These are phyloP conservation scores for Corylus avellana DNA, from an alignment of 306 rosid genomes.

Conservation along the genomic window DNA sequence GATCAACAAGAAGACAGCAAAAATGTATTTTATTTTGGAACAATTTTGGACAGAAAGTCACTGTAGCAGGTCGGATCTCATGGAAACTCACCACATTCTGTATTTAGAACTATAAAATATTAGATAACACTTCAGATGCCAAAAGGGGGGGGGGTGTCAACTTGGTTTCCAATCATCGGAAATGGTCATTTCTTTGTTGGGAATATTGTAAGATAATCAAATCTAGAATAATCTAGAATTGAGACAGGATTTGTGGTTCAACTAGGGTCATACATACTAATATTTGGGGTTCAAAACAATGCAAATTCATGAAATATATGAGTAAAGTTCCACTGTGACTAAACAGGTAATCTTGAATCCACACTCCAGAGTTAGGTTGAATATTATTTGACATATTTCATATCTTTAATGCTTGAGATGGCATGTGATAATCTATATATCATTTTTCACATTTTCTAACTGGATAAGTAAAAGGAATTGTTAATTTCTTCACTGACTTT, in stretches of 20 bases:
- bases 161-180: not conserved
- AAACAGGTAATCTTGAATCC: not conserved
- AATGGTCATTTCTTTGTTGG: not conserved
- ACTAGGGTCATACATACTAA: not conserved
- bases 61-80: not conserved
- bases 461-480: not conserved
- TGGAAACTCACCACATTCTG: not conserved
- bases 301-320: not conserved
- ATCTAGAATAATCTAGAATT: not conserved
- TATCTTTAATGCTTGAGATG: not conserved
- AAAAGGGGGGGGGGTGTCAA: not conserved
- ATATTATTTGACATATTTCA: not conserved
- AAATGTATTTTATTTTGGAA: not conserved
- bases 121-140: not conserved
- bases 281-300: not conserved
- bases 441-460: not conserved
- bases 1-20: not conserved
- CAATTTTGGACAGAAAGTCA: not conserved
- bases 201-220: not conserved
- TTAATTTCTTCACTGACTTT: not conserved
- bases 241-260: not conserved
- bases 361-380: not conserved
- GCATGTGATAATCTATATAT: not conserved
- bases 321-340: not conserved
- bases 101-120: not conserved